Evolutionary conservation across 2,329 filamentous ascomycete species (phyloP), one percentile per base, ranked within the genome.

Genomic region (Xylaria polymorpha): DNA sequence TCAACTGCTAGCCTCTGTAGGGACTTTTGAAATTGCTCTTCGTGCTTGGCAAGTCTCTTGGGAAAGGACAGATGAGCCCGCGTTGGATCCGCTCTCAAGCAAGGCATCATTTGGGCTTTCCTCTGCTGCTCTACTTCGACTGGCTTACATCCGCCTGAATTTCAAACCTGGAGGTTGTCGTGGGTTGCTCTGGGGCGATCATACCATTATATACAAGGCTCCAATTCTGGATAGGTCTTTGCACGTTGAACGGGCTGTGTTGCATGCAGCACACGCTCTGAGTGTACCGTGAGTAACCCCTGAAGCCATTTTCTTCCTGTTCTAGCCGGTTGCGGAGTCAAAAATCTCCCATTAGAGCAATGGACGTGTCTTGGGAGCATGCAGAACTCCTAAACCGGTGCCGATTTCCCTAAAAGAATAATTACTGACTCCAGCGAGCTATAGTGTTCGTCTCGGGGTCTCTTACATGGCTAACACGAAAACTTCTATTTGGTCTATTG

Each of bases 401-500:
- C 25, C 2, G 2, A 29, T 29, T 4, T 29, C 25, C 25, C 25
- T 4, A 29, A 29, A 29, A 29, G 25, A 29, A 4, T 29, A 29
- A 29, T 29, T 29, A 29, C 25, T 29, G 25, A 29, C 25, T 29
- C 25, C 25, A 29, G 25, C 25, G 25, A 29, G 25, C 25, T 29
- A 29, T 29, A 29, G 25, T 29, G 83, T 87, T 3, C 80, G 85
- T 48, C 79, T 87, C 9, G 86, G 86, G 1, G 83, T 87, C 59
- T 81, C 84, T 59, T 85, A 85, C 60, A 85, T 87, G 44, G 84
- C 85, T 3, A 80, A 81, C 55, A 86, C 83, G 1, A 85, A 86
- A 73, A 85, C 84, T 1, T 84, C 86, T 64, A 84, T 86, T 73
- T 87, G 85, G 86, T 85, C 83, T 44, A 84, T 87, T 35, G 84